Evolutionary conservation across 169 alveolate species (phyloP), one percentile per base, ranked within the genome.

Genomic region (Theileria equi): DNA sequence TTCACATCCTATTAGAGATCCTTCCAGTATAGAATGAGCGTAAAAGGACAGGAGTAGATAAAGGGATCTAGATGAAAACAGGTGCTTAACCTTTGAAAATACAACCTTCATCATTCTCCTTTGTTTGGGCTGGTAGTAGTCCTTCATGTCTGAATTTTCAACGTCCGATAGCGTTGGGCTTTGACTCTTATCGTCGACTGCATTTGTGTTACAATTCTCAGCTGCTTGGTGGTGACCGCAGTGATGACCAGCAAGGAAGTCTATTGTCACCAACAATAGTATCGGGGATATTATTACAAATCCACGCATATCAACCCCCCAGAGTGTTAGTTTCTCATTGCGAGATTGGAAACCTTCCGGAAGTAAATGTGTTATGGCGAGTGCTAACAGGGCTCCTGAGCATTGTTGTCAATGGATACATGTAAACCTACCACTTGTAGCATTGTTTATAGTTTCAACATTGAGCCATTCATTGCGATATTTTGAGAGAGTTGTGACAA

Each of bases 11-110:
- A 77, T 17, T 3, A 77, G 70, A 0, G 76, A 55, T 1, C 86
- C 86, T 57, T 77, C 86, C 8, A 77, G 77, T 47, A 77, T 54
- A 13, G 86, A 77, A 59, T 77, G 86, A 3, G 62, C 72, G 44
- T 66, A 66, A 31, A 77, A 67, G 5, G 86, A 58, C 43, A 77
- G 34, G 5, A 77, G 54, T 52, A 77, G 68, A 55, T 67, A 77
- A 17, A 68, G 48, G 8, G 81, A 47, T 8, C 86, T 5, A 5
- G 86, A 67, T 1, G 72, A 49, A n/a, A 77, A 68, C 25, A 77
- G 49, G 36, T 40, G 70, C 23, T 59, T 74, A 31, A 74, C 23
- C 25, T 32, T 63, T 25, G 53, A 10, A 10, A 35, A 5, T 23
- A 74, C 6, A 0, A 19, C 17, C 3, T 44, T 58, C n/a, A 44